Conservation (phyloP, 2,329 filamentous ascomycete species). For the Arthroderma uncinatum region DNA sequence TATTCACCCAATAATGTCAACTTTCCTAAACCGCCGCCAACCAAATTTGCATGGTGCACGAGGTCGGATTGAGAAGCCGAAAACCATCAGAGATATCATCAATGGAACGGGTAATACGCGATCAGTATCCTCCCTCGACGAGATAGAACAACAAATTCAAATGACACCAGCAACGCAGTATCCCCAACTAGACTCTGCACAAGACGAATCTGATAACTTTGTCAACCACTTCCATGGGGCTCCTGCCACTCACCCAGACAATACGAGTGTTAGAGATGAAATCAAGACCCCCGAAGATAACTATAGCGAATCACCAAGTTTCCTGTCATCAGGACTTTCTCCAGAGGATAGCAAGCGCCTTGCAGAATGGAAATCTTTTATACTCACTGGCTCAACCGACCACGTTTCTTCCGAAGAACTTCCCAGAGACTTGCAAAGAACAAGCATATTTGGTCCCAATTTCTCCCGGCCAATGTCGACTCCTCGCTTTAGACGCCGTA, state of each 20-base stretch:
- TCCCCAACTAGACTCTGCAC: background rate
- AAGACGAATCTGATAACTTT: background rate
- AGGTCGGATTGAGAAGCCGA: constrained; percentile 12
- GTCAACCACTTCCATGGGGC: background rate
- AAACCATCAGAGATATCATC: constrained; percentile 5
- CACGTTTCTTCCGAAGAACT: background rate
- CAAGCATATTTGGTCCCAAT: constrained; percentile 11
- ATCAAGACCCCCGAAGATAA: background rate
- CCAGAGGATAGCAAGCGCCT: background rate
- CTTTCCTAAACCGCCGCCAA: constrained; percentile 7
- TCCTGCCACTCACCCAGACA: background rate
- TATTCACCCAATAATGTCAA: background rate
- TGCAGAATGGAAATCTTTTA: constrained; percentile 1
- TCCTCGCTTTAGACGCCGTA: constrained; percentile 1
- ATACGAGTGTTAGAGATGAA: background rate
- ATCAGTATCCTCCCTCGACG: background rate
- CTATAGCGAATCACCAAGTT: background rate
- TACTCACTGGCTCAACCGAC: background rate
- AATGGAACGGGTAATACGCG: background rate
- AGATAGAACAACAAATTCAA: background rate
- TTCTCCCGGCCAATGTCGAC: constrained; percentile 13
- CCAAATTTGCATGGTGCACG: constrained; percentile 9
- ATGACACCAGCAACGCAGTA: background rate
- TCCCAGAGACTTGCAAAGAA: background rate
- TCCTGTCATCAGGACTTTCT: background rate